phyloP scores from a whole-genome alignment of 176 grass and related monocot species.

The Tillandsia fasciculata region DNA sequence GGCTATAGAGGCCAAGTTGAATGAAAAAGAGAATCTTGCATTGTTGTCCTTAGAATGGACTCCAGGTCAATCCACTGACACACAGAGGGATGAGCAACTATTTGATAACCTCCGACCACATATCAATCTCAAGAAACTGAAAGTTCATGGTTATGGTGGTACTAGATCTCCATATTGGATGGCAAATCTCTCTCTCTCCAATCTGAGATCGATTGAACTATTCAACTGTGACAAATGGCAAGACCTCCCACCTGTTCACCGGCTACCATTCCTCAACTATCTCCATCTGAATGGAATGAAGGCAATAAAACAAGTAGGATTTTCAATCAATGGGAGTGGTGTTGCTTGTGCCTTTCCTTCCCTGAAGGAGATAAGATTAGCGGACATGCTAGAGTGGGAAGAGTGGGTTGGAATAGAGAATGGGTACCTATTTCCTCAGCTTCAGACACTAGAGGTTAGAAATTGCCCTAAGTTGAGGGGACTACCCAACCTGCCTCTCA shows the following conservation, averaged over 20 bases:
- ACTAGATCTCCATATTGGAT: neutral
- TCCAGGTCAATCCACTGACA: neutral
- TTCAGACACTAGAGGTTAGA: constrained; percentile 6
- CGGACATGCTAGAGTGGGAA: neutral
- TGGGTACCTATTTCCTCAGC: neutral
- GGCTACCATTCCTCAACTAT: constrained; percentile 17
- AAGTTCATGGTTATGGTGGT: constrained; percentile 15
- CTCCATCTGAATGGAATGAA: constrained; percentile 3
- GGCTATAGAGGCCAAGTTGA: constrained; percentile 4
- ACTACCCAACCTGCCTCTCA: neutral
- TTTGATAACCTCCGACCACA: constrained; percentile 16
- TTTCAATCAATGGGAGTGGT: neutral
- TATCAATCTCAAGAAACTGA: neutral
- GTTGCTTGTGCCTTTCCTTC: constrained; percentile 7
- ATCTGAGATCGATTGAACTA: constrained; percentile 6
- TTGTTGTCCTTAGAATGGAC: constrained; percentile 14
- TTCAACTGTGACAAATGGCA: neutral
- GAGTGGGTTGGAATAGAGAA: constrained; percentile 5
- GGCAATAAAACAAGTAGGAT: constrained; percentile 5
- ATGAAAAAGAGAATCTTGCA: constrained; percentile 1
- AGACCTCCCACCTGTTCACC: constrained; percentile 11
- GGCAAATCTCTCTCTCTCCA: constrained; percentile 1
- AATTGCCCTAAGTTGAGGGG: constrained; percentile 8
- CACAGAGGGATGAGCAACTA: constrained; percentile 2
- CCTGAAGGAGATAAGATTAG: constrained; percentile 7